phyloP scores from a whole-genome alignment of 106 monocot genomes.

The Hemerocallis citrina region DNA sequence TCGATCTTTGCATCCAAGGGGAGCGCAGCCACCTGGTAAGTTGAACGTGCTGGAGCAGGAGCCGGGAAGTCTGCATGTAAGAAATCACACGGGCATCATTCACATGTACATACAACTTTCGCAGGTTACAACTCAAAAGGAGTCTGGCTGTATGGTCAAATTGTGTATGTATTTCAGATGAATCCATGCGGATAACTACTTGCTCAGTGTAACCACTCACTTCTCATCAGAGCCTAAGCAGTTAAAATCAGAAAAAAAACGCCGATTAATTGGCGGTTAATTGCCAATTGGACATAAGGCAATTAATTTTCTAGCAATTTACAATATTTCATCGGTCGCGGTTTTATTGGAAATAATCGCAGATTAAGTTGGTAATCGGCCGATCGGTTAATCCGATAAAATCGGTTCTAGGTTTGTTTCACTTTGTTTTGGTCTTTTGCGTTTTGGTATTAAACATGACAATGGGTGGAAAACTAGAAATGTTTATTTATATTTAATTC shows the following conservation, averaged over 20 bases:
- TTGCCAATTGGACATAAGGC: too few relatives aligned
- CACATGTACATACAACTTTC: neutral
- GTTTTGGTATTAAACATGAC: too few relatives aligned
- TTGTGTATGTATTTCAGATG: neutral
- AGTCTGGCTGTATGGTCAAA: neutral
- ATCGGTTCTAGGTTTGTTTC: too few relatives aligned
- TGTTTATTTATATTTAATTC: too few relatives aligned
- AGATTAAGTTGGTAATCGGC: too few relatives aligned
- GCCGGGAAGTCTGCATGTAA: conserved; percentile 39
- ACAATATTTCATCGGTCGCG: too few relatives aligned
- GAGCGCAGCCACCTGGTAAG: conserved; percentile 58
- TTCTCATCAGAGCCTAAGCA: neutral
- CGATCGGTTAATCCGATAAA: too few relatives aligned
- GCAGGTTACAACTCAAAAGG: neutral
- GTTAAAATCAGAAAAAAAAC: neutral
- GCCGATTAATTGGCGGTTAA: too few relatives aligned
- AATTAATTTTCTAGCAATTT: too few relatives aligned
- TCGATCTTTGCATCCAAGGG: conserved; percentile 54
- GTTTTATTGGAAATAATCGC: too few relatives aligned
- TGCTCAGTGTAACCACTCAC: neutral
- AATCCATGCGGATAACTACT: neutral
- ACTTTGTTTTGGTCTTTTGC: too few relatives aligned
- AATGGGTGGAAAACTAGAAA: too few relatives aligned
- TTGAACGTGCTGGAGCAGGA: conserved; percentile 51
- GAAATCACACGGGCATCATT: neutral